Evolutionary conservation across 495 filamentous ascomycete genomes (phyloP).

Genomic region (Sordaria brevicollis): DNA sequence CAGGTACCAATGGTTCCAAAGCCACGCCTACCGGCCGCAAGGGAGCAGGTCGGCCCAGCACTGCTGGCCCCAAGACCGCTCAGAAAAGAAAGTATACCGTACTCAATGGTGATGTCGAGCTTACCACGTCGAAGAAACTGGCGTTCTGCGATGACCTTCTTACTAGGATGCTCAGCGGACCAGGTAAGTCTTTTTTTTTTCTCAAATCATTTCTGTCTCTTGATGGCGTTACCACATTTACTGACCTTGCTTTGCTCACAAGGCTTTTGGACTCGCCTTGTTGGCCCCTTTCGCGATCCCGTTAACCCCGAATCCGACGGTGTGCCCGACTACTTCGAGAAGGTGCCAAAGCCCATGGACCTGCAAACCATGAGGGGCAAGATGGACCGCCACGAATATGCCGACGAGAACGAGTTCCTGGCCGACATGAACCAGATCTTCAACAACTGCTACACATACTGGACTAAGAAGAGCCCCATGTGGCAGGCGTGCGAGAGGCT

Average conservation of each 20-base stretch:
- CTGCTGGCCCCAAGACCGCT: constrained; percentile 2
- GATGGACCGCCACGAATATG: constrained; percentile 34
- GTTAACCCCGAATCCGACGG: constrained; percentile 34
- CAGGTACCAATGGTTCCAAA: neutral
- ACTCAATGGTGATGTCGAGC: constrained; percentile 8
- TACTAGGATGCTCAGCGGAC: constrained; percentile 43
- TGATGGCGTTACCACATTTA: neutral
- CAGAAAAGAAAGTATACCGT: constrained; percentile 19
- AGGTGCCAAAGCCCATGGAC: constrained; percentile 39
- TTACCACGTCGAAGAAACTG: constrained; percentile 34
- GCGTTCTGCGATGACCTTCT: constrained; percentile 41
- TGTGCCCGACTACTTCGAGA: constrained; percentile 38
- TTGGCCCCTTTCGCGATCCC: constrained; percentile 40
- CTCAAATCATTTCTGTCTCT: neutral
- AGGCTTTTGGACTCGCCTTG: constrained; percentile 49
- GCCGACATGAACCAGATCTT: constrained; percentile 41
- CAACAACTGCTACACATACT: constrained; percentile 39
- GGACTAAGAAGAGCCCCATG: constrained; percentile 31
- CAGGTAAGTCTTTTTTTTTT: constrained; percentile 23
- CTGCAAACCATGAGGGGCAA: constrained; percentile 39
- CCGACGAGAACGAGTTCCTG: constrained; percentile 31
- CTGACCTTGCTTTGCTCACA: constrained; percentile 5
- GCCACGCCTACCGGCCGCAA: constrained; percentile 1
- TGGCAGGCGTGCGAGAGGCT: constrained; percentile 34
- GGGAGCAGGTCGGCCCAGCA: constrained; percentile 4